These are phyloP conservation scores for Cardamine chenopodiifolia DNA, from an alignment of 345 rosid genomes.

Conservation along the genomic window DNA sequence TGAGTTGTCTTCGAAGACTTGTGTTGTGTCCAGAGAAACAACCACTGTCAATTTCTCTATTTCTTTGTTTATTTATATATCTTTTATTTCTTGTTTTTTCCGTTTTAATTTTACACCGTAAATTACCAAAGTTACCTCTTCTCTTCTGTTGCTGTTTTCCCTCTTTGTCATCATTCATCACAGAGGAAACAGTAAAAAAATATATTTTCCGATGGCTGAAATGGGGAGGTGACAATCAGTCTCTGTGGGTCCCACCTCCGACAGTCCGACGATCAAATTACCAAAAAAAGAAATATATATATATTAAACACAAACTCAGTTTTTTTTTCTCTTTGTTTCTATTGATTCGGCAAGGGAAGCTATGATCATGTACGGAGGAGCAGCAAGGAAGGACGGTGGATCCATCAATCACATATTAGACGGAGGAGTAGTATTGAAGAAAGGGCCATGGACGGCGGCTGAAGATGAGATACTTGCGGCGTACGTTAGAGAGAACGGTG, in stretches of 20 bases:
- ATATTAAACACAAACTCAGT: neutral
- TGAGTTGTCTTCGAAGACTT: conserved; percentile 42
- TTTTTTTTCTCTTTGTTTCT: neutral
- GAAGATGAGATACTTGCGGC: conserved; percentile 56
- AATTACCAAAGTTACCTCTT: conserved; percentile 28
- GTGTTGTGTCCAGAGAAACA: conserved; percentile 40
- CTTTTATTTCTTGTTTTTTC: conserved; percentile 33
- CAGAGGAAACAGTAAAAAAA: conserved; percentile 11
- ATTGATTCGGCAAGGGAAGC: conserved; percentile 8
- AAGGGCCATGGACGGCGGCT: conserved; percentile 64
- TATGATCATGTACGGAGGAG: conserved; percentile 42
- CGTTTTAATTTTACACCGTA: conserved; percentile 29
- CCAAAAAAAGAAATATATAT: neutral
- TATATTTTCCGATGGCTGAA: conserved; percentile 18
- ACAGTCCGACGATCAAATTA: neutral
- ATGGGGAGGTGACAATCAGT: conserved; percentile 32
- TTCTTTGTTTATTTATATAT: conserved; percentile 21
- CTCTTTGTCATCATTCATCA: conserved; percentile 18
- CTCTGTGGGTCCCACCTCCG: conserved; percentile 23
- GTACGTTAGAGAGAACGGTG: conserved; percentile 58
- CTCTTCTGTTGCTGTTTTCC: neutral
- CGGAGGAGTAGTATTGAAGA: conserved; percentile 44
- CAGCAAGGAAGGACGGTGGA: conserved; percentile 42
- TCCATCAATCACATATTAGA: conserved; percentile 21
- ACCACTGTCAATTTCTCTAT: conserved; percentile 26